These are phyloP conservation scores for Paraleonurus japonicus DNA, from an alignment of 257 asterid species.

Conservation along the genomic window DNA sequence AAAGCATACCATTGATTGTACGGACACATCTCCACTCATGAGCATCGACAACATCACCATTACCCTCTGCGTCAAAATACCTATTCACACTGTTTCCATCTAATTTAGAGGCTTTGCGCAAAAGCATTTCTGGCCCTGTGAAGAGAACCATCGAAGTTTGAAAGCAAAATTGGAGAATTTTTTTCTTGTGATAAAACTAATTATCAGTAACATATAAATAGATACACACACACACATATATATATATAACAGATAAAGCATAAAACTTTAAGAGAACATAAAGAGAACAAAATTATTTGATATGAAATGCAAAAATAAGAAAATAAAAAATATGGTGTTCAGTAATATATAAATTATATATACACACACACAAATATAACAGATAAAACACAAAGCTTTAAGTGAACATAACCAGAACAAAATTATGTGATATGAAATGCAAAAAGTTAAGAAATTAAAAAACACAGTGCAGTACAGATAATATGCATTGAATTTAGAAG, in stretches of 20 bases:
- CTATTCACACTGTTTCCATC: conserved; percentile 43
- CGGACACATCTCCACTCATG: conserved; percentile 96
- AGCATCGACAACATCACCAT: conserved; percentile 76
- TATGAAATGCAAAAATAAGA: neutral
- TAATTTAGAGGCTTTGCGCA: conserved; percentile 69
- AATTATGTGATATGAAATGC: neutral
- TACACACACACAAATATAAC: neutral
- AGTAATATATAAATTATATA: neutral
- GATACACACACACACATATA: neutral
- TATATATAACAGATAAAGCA: neutral
- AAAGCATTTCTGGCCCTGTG: conserved; percentile 84
- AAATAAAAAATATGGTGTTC: neutral
- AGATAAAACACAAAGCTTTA: neutral
- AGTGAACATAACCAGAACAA: conserved; percentile 8
- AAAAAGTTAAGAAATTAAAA: neutral
- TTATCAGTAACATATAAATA: neutral
- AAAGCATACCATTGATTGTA: conserved; percentile 68
- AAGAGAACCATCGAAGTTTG: conserved; percentile 30
- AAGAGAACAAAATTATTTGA: neutral
- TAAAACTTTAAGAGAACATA: conserved; percentile 2
- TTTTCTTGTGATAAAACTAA: conserved; percentile 12
- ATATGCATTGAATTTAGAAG: neutral
- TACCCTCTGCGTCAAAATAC: conserved; percentile 61
- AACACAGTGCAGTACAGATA: neutral
- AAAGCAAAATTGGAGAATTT: conserved; percentile 10